These are phyloP conservation scores for Corchorus olitorius DNA, from an alignment of 345 rosid genomes.

Conservation along the genomic window DNA sequence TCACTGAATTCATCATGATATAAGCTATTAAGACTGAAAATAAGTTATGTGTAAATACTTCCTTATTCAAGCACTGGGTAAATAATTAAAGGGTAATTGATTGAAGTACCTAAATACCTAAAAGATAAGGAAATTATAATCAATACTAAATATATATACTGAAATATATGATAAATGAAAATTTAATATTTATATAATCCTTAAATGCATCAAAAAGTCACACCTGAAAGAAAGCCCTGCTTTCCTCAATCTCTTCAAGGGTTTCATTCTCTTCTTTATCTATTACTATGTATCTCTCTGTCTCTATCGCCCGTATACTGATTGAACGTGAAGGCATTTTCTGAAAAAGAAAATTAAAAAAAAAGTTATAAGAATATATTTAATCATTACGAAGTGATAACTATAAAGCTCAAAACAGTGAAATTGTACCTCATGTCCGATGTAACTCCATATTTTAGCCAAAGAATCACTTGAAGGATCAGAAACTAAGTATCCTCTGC, in stretches of 20 bases:
- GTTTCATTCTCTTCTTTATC: constrained; percentile 48
- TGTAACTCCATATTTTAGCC: constrained; percentile 74
- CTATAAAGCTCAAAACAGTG: background rate
- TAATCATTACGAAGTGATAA: background rate
- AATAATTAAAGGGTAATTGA: background rate
- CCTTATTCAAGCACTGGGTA: background rate
- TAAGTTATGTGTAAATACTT: background rate
- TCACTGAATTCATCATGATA: background rate
- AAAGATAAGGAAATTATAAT: background rate
- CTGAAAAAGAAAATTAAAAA: constrained; percentile 34
- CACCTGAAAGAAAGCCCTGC: constrained; percentile 97
- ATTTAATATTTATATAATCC: background rate
- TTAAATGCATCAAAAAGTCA: constrained; percentile 12
- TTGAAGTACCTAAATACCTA: background rate
- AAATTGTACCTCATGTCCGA: constrained; percentile 73
- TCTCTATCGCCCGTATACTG: constrained; percentile 86
- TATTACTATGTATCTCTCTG: constrained; percentile 64
- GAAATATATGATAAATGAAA: background rate
- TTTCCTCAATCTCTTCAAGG: constrained; percentile 93
- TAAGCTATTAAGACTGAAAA: background rate
- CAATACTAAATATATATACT: background rate
- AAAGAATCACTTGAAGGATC: constrained; percentile 57
- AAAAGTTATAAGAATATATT: constrained; percentile 10
- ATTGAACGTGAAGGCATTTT: constrained; percentile 71
- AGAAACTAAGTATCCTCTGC: constrained; percentile 55